Evolutionary conservation across 306 rosid species (phyloP), one percentile per base, ranked within the genome.

Genomic region (Prunus dulcis): DNA sequence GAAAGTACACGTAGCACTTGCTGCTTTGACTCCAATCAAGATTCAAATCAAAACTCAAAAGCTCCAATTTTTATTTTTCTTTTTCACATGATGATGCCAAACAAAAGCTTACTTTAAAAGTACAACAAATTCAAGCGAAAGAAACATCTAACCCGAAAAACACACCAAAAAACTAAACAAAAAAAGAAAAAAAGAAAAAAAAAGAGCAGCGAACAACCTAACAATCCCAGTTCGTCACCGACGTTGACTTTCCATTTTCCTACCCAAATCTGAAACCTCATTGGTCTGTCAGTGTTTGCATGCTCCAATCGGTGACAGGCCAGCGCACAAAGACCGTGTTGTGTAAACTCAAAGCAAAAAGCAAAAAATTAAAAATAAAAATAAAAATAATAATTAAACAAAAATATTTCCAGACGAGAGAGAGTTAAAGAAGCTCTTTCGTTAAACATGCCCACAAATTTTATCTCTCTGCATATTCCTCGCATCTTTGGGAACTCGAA

Each of bases 301-400:
- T 50, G 43, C 49, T 58, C 81, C 82, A 77, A 80, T 79, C 65
- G n/a, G 80, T 83, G 80, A 13, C 56, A 58, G 73, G 47, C 47
- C 23, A 19, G 53, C 69, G 12, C 57, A 19, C 49, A 22, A 18
- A 19, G 68, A 12, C 15, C 52, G 50, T 10, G 27, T 77, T 20
- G 87, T 80, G 89, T 86, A 74, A 73, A 51, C 64, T 79, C 27
- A 63, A 90, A 88, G 91, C 88, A 56, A 84, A n/a, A 53, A 77
- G 41, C 43, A 15, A 15, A 23, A 50, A 20, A 47, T 25, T 2
- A 28, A 2, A 28, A 28, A 23, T 23, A 23, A 23, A 23, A 23
- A 23, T 23, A 28, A 28, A 0, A 28, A 27, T 2, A 27, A 27
- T 2, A 27, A 27, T 27, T 46, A 14, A 69, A 49, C n/a, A 45